Evolutionary conservation across 495 filamentous ascomycete genomes (phyloP), one percentile per base, ranked within the genome.

Genomic region (Hypomontagnella monticulosa): DNA sequence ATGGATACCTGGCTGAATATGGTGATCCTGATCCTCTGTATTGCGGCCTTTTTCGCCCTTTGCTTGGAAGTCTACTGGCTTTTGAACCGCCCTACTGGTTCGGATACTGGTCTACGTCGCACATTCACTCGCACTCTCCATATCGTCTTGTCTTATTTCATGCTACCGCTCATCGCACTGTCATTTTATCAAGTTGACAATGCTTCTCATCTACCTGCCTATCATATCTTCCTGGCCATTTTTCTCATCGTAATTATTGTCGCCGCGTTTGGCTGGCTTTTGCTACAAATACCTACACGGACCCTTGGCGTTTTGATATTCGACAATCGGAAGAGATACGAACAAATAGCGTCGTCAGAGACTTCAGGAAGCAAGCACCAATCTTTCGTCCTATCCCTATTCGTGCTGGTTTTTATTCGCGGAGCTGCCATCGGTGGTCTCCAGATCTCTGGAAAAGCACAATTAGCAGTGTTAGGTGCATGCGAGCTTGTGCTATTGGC

Each of bases 401-500:
- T 92, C 19, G 77, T 90, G 43, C 71, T 92, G 47, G 90, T 84
- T 16, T 83, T 89, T 63, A 77, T 89, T 32, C 86, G 91, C 4
- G 89, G 87, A 18, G 79, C 91, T 51, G 87, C 88, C 16, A 87
- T 93, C 61, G 90, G 90, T 41, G 90, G 88, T 7, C 79, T 92
- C 36, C 90, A 93, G 69, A 88, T 88, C 1, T 91, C 88, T 15
- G 90, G 90, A 9, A 89, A 89, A 58, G 90, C 89, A 6, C 90
- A 93, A 71, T 78, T 93, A 36, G 87, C 90, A 20, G 73, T 93
- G 18, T 78, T 93, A 4, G 90, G 88, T 7, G 87, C 91, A 36
- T 93, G 89, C 70, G 90, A 93, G 75, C 87, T 92, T 19, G 85
- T 91, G n/a, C n/a, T n/a, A n/a, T n/a, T n/a, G n/a, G n/a, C n/a